Base-by-base conservation (phyloP, 352 stramenopile genomes). In the Globisporangium ultimum region DNA sequence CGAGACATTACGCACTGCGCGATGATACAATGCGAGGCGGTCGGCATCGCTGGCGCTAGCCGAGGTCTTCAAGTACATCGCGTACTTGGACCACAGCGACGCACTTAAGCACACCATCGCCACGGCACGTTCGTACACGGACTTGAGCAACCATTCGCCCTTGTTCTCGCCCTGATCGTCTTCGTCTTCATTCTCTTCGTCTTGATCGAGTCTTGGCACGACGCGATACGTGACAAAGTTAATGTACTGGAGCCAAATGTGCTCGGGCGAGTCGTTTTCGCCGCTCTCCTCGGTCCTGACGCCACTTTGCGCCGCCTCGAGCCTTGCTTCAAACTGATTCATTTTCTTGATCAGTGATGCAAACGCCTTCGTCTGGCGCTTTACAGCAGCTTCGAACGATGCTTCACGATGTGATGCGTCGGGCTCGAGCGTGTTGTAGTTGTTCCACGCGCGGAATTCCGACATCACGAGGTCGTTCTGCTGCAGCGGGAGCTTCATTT, bases 401-500 rank as follows among this genome's bases (percentile, higher is more conserved):
- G 21, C 43, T 0, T 63, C 56, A 4, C 64, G 52, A 53, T 32
- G 43, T 11, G 55, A 48, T 4, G 41, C 42, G 53, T 74, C 63
- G 4, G 61, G 24, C 14, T 65, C 61, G 1, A 83, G 57, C 2
- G 66, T 72, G 48, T 89, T 89, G 74, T 91, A 89, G 40, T 66
- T 50, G 60, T 81, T 72, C 82, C 82, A 91, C 6, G 79, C 76
- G 21, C 82, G 78, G 41, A 88, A 89, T 51, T 91, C 82, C 17
- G 82, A 89, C 80, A 91, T 79, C 21, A 67, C 72, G 1, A 89
- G 54, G 58, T 91, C 82, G 55, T 91, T 91, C 45, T 89, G 73
- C 62, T 88, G 69, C 60, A 91, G 51, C 22, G 82, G 80, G 14
- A 89, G 51, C 41, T 66, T 52, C 72, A 91, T 76, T 53, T 91